A percentile compares a stretch with the other conserved stretches of the same genome.
Evolutionary conservation across 2,329 filamentous ascomycete species (phyloP).

Genomic region (Colletotrichum godetiae): DNA sequence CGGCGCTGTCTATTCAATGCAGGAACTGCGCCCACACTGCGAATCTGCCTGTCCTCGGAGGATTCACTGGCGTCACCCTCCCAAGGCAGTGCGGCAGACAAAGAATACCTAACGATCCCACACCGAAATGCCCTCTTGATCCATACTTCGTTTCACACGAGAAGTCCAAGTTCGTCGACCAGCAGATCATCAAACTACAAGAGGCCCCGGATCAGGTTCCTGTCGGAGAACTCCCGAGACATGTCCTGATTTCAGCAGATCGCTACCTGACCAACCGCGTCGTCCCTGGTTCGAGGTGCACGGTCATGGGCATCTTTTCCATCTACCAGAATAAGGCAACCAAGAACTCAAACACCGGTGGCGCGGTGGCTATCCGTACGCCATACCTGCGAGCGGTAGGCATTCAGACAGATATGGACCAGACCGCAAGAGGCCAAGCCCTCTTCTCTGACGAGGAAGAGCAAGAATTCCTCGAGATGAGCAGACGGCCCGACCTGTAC

Average conservation of each 20-base stretch:
- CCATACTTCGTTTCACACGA: slow-evolving; percentile 97
- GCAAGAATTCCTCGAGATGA: slow-evolving; percentile 94
- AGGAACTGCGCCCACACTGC: slow-evolving; percentile 83
- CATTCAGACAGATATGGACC: slow-evolving; percentile 89
- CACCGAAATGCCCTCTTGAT: slow-evolving; percentile 86
- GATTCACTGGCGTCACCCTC: slow-evolving; percentile 88
- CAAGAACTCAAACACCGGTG: slow-evolving; percentile 78
- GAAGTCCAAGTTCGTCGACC: slow-evolving; percentile 93
- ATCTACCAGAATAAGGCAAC: slow-evolving; percentile 95
- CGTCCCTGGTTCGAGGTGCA: slow-evolving; percentile 93
- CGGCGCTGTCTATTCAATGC: slow-evolving; percentile 86
- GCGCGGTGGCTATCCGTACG: slow-evolving; percentile 93
- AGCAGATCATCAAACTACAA: slow-evolving; percentile 97
- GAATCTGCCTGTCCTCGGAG: slow-evolving; percentile 79
- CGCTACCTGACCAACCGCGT: slow-evolving; percentile 95
- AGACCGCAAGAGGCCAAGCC: slow-evolving; percentile 85
- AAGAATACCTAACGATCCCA: slow-evolving; percentile 72
- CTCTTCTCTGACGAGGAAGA: slow-evolving; percentile 95
- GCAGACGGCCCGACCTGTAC: slow-evolving; percentile 91
- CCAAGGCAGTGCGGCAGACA: slow-evolving; percentile 80
- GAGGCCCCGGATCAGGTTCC: slow-evolving; percentile 98
- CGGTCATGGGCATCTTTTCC: slow-evolving; percentile 96
- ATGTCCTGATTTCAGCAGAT: slow-evolving; percentile 97
- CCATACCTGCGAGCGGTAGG: slow-evolving; percentile 94
- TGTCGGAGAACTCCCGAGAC: slow-evolving; percentile 92